These are phyloP conservation scores for Termitomyces sp. DNA, from an alignment of 768 basidiomycete species.

Conservation along the genomic window DNA sequence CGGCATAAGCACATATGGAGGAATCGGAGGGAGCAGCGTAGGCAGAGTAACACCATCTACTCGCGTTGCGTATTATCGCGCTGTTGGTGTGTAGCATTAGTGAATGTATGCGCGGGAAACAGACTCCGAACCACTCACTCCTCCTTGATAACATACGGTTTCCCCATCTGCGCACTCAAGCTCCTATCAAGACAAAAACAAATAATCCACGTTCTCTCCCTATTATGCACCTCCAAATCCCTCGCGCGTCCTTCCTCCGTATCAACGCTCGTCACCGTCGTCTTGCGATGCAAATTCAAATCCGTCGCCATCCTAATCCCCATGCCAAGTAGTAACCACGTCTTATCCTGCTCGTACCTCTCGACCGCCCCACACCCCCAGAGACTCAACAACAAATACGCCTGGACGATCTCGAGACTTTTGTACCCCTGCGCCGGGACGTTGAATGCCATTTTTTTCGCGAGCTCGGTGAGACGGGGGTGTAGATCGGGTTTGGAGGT, in stretches of 20 bases:
- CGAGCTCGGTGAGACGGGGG: conserved; percentile 71
- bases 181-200: conserved; percentile 88
- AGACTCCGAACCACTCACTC: conserved; percentile 56
- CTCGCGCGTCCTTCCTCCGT: conserved; percentile 78
- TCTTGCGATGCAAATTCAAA: conserved; percentile 91
- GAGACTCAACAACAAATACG: conserved; percentile 81
- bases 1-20: conserved; percentile 73
- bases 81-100: conserved; percentile 30
- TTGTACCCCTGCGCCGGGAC: conserved; percentile 88
- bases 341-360: conserved; percentile 94
- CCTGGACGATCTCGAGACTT: conserved; percentile 93
- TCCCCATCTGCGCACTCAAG: conserved; percentile 94
- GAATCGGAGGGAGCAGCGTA: conserved; percentile 62
- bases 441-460: conserved; percentile 84
- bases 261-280: conserved; percentile 54
- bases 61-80: conserved; percentile 82
- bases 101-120: background rate
- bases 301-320: conserved; percentile 94
- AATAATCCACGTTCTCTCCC: conserved; percentile 92
- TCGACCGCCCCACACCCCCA: conserved; percentile 97
- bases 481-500: conserved; percentile 79
- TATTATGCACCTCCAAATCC: conserved; percentile 85
- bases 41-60: conserved; percentile 69
- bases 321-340: conserved; percentile 89
- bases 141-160: conserved; percentile 89